phyloP scores from a whole-genome alignment of 1,284 basidiomycete genomes.

The Rhodotorula glutinis region DNA sequence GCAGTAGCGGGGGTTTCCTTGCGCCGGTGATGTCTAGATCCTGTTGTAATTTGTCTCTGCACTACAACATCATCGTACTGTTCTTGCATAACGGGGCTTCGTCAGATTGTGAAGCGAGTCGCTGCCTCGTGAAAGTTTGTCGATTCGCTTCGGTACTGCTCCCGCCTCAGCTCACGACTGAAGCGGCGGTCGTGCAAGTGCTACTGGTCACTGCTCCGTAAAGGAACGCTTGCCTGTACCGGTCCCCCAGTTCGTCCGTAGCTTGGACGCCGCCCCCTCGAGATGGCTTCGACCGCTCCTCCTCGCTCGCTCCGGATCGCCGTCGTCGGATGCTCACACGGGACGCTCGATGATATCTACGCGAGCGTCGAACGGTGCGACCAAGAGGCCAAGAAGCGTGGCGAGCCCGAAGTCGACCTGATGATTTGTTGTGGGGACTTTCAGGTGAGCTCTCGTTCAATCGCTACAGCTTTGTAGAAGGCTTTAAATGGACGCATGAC shows the following conservation, averaged over 20 bases:
- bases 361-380: conserved; percentile 66
- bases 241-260: background rate
- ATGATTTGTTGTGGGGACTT: conserved; percentile 95
- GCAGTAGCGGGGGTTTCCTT: background rate
- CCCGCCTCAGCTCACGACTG: too few species aligned
- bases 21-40: background rate
- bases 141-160: too few species aligned
- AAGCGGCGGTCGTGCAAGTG: too few species aligned
- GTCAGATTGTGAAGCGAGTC: too few species aligned
- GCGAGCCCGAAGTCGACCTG: conserved; percentile 63
- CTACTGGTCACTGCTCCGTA: too few species aligned
- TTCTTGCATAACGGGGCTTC: too few species aligned
- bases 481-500: background rate
- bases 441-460: conserved; percentile 52
- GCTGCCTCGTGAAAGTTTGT: background rate
- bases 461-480: background rate
- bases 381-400: conserved; percentile 54
- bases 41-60: too few species aligned
- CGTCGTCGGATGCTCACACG: conserved; percentile 94
- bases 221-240: too few species aligned
- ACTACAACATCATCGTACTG: too few species aligned
- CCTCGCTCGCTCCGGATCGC: conserved; percentile 55
- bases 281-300: background rate
- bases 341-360: conserved; percentile 82
- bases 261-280: background rate